Base-by-base conservation (phyloP, 495 filamentous ascomycete species). In the Oidiodendron maius region DNA sequence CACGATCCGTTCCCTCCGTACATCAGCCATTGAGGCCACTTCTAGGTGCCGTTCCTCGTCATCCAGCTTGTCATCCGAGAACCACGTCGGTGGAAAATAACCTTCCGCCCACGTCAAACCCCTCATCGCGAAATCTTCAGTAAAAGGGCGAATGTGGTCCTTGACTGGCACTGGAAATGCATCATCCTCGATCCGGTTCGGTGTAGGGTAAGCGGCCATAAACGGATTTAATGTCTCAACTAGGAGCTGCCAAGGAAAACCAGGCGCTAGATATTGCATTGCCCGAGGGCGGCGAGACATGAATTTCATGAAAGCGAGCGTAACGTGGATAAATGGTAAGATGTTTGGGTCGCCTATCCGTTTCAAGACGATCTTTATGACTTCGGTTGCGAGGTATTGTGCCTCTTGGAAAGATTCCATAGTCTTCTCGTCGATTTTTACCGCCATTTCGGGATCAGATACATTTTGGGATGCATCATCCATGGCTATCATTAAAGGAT, bases 41-140 rank as follows among this genome's bases (percentile, higher is more conserved):
- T 96, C 91, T 16, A 86, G 71, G 28, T 78, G 75, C 17, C 87
- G 78, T 48, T 88, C 84, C 17, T 93, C 86, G 28, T 93, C 86
- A 44, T 90, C 88, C 4, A 83, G 74, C 51, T 76, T 76, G 12
- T 81, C 76, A 43, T 77, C 74, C 3, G 71, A 61, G 57, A 95
- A 95, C 73, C 83, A 96, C 1, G 68, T 61, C 0, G 68, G 52
- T 0, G 87, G 87, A 46, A 82, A 93, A 48, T 89, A 87, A 9
- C 65, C 59, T 35, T 80, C 73, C 3, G 76, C 77, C 80, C 84
- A 95, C 3, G 82, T 58, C 16, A 91, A 75, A 0, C 91, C 93
- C 4, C 84, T 77, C 46, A 95, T 79, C 0, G 82, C 70, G 50
- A 81, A 96, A 53, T 98, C 93, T 52, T 96, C 93, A 0, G 88